phyloP scores from a whole-genome alignment of 148 eudicot species.

The Gaultheria prostrata region DNA sequence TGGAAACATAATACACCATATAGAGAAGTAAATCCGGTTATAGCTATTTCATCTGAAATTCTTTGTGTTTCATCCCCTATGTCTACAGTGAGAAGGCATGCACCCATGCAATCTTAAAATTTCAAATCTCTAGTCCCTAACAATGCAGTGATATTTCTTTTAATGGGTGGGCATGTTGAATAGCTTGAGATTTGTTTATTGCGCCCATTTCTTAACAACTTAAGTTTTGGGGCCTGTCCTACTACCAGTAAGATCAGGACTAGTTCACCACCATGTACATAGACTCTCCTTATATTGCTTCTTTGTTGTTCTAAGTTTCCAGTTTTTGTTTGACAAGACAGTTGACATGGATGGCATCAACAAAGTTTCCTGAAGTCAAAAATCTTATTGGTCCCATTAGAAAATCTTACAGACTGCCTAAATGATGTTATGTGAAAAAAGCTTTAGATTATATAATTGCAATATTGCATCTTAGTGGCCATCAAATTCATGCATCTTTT shows the following conservation, averaged over 20 bases:
- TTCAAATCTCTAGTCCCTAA: not conserved
- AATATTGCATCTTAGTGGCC: constrained; percentile 4
- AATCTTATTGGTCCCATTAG: not conserved
- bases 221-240: not conserved
- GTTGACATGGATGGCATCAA: not conserved
- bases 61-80: not conserved
- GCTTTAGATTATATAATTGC: not conserved
- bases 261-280: not conserved
- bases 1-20: not conserved
- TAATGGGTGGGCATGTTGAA: not conserved
- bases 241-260: not conserved
- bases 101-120: not conserved
- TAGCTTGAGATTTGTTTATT: not conserved
- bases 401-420: not conserved
- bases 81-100: not conserved
- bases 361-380: constrained; percentile 3
- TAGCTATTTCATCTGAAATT: not conserved
- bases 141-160: not conserved
- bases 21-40: not conserved
- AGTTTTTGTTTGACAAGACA: not conserved
- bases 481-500: constrained; percentile 5
- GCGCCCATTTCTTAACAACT: not conserved
- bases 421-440: not conserved
- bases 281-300: not conserved
- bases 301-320: not conserved